Base-by-base conservation (phyloP, 1,284 basidiomycete genomes). In the Stereum hirsutum region DNA sequence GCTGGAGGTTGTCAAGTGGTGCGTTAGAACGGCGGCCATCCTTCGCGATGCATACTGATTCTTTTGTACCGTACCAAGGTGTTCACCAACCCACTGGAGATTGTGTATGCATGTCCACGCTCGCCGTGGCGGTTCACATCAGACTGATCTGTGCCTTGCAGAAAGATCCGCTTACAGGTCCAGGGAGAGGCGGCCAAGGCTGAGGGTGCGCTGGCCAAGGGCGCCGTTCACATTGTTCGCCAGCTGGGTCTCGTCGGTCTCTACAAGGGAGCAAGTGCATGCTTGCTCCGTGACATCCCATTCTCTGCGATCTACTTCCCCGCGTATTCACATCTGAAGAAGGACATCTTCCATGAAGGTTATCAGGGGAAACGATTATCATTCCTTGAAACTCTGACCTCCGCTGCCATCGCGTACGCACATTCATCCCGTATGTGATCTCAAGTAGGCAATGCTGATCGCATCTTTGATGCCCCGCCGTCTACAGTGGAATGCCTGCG, bases 1-100 rank as follows among this genome's bases (percentile, higher is more conserved):
- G 95, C 95, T 25, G 95, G 95, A 64, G 96, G 88, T 59, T 95
- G 91, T 59, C 95, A 99, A 84, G 95, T 99, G 54, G 90, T 92
- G 60, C 52, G 89, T 82, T 30, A 12, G 10, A 19, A 27, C 14
- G 30, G 20, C 33, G 14, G 39, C 20, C 36, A n/a, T 28, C 25
- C 19, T 12, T 23, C 28, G 27, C 8, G 33, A 26, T 20, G 8
- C 26, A 12, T 12, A 8, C 11, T 42, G 17, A 42, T 34, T 42
- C 28, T 30, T 11, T 41, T 42, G 42, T 39, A 49, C 51, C 52
- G 41, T 46, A 24, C 49, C 41, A 49, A 93, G 89, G 68, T 94
- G 47, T 96, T 98, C 57, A 97, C 94, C 31, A 98, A 98, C 63
- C 94, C 95, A 19, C 69, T 98, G 34, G 91, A 94, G 63, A 92